Percentiles rank a stretch among this genome's conserved stretches.
Conservation (phyloP, 495 filamentous ascomycete species). For the Penicillium ochrochloron region DNA sequence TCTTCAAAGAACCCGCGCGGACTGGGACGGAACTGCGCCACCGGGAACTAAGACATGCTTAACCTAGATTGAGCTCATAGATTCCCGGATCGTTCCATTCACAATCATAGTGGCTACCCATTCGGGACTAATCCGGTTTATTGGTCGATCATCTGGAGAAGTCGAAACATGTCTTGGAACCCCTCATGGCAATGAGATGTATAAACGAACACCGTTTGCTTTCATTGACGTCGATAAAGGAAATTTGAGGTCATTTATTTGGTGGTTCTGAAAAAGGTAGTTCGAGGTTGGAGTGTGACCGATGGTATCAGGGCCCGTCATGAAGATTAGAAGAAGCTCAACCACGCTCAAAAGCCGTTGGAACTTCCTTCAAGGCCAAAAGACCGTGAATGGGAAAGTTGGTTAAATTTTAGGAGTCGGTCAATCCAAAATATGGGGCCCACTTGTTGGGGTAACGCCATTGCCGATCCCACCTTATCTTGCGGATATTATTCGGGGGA, state of each 20-base stretch:
- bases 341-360: too few species aligned
- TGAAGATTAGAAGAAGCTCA: too few species aligned
- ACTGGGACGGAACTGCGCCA: not conserved
- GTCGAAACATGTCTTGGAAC: conserved; percentile 27
- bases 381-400: not conserved
- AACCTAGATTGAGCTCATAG: conserved; percentile 14
- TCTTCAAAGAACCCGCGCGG: not conserved
- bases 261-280: too few species aligned
- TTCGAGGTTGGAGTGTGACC: too few species aligned
- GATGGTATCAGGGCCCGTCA: too few species aligned
- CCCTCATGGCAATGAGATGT: not conserved
- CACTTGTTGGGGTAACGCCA: conserved; percentile 7
- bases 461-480: conserved; percentile 10
- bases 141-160: conserved; percentile 17
- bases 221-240: too few species aligned
- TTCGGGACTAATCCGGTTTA: not conserved
- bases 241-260: too few species aligned
- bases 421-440: conserved; percentile 5
- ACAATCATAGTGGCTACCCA: conserved; percentile 7
- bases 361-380: not conserved
- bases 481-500: conserved; percentile 4
- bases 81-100: conserved; percentile 12
- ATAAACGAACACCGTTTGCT: conserved; percentile 5
- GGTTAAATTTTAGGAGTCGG: not conserved
- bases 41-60: conserved; percentile 21